Evolutionary conservation across 352 stramenopile genomes (phyloP).

Genomic region (Globisporangium irregulare): DNA sequence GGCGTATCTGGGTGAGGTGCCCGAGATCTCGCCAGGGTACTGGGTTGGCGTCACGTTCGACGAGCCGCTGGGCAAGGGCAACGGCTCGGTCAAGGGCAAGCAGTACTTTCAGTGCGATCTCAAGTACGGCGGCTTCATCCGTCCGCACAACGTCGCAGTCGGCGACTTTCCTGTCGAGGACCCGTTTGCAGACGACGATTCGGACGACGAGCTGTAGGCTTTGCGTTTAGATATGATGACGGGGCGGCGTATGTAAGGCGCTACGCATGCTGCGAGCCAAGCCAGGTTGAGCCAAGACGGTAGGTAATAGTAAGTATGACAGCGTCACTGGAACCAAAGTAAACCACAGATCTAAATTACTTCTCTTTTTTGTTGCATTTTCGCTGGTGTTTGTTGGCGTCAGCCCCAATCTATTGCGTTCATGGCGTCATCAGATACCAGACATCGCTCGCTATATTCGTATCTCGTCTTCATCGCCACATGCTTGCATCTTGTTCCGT

Average conservation of each 20-base stretch:
- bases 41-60: conserved; percentile 97
- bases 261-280: neutral
- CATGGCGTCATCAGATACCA: neutral
- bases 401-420: conserved; percentile 12
- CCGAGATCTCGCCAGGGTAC: conserved; percentile 87
- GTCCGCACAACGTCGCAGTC: conserved; percentile 91
- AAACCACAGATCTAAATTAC: conserved; percentile 49
- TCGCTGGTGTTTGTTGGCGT: conserved; percentile 16
- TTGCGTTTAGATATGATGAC: neutral
- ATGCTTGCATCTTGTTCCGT: neutral
- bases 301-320: neutral
- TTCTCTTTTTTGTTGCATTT: conserved; percentile 28
- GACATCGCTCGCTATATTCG: neutral
- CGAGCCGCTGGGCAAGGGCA: conserved; percentile 93
- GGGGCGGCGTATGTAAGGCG: neutral
- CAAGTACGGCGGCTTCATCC: conserved; percentile 94
- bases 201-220: conserved; percentile 73
- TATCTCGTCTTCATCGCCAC: neutral
- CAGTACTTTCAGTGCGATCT: conserved; percentile 91
- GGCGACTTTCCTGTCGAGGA: conserved; percentile 92
- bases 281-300: too few species aligned
- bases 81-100: conserved; percentile 90
- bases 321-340: conserved; percentile 1
- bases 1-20: conserved; percentile 90
- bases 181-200: conserved; percentile 63